Percentiles rank a stretch among this genome's conserved stretches.
Conservation (phyloP, 2,329 filamentous ascomycete genomes). For the Penicillium sp. region DNA sequence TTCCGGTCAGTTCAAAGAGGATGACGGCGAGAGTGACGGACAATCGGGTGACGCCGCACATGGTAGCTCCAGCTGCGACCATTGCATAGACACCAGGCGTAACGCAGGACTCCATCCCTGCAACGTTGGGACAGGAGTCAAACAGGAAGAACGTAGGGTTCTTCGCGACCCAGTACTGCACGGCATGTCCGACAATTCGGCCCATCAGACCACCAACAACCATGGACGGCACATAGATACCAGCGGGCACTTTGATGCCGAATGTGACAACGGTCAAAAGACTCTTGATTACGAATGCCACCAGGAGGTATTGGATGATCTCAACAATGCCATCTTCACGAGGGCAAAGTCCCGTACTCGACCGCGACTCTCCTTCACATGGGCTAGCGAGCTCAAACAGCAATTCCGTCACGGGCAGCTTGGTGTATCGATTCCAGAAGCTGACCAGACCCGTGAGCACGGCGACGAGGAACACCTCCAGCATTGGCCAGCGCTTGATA, state of each 20-base stretch:
- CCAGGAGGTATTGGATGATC: constrained; percentile 72
- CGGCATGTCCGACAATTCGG: constrained; percentile 81
- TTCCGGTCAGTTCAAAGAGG: constrained; percentile 93
- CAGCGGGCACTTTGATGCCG: constrained; percentile 93
- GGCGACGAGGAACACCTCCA: constrained; percentile 89
- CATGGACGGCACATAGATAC: constrained; percentile 99
- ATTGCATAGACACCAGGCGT: constrained; percentile 97
- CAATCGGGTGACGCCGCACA: constrained; percentile 94
- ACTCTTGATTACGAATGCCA: constrained; percentile 88
- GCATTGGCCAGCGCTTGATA: constrained; percentile 82
- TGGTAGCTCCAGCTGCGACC: constrained; percentile 92
- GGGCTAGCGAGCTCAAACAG: constrained; percentile 89
- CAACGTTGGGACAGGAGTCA: constrained; percentile 71
- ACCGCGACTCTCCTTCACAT: constrained; percentile 70
- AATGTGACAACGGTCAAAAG: constrained; percentile 89
- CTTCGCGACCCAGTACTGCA: constrained; percentile 79
- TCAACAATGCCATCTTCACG: constrained; percentile 75
- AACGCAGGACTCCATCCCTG: constrained; percentile 78
- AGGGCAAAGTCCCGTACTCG: constrained; percentile 81
- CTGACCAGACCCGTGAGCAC: constrained; percentile 81
- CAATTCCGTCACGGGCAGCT: constrained; percentile 86
- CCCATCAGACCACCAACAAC: constrained; percentile 94
- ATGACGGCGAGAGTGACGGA: constrained; percentile 95
- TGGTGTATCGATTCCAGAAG: constrained; percentile 93
- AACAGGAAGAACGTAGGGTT: constrained; percentile 77